These are phyloP conservation scores for Trametes villosa DNA, from an alignment of 768 basidiomycete genomes.

Conservation along the genomic window DNA sequence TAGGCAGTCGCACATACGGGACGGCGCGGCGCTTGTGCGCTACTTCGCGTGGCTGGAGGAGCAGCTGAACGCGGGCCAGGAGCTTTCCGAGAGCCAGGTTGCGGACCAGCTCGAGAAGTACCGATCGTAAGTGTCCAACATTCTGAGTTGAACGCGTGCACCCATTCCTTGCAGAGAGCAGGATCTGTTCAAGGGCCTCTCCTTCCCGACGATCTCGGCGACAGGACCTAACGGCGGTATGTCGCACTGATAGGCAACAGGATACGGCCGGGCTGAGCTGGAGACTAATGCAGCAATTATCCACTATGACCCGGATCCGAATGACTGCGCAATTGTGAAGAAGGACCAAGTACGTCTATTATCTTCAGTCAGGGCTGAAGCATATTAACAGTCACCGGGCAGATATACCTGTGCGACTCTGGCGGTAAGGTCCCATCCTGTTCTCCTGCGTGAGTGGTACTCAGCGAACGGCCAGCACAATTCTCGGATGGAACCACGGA, in stretches of 20 bases:
- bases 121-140: constrained; percentile 62
- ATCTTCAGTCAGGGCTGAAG: background rate
- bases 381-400: background rate
- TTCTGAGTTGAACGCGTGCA: background rate
- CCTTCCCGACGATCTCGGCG: constrained; percentile 91
- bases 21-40: constrained; percentile 82
- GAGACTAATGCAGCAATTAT: constrained; percentile 73
- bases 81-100: constrained; percentile 78
- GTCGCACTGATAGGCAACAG: constrained; percentile 25
- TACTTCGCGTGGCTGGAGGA: constrained; percentile 98
- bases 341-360: constrained; percentile 61
- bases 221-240: constrained; percentile 90
- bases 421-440: constrained; percentile 57
- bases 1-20: constrained; percentile 84
- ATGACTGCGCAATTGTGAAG: constrained; percentile 72
- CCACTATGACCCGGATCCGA: constrained; percentile 84
- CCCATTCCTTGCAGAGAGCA: constrained; percentile 57
- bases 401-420: constrained; percentile 84
- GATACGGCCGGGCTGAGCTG: background rate
- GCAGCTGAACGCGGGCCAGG: constrained; percentile 62
- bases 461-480: constrained; percentile 54
- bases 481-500: constrained; percentile 96
- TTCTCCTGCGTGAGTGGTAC: background rate
- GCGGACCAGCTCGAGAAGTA: constrained; percentile 80
- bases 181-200: constrained; percentile 81